Conservation (phyloP, 2,329 filamentous ascomycete genomes). For the Neopestalotiopsis rosae region DNA sequence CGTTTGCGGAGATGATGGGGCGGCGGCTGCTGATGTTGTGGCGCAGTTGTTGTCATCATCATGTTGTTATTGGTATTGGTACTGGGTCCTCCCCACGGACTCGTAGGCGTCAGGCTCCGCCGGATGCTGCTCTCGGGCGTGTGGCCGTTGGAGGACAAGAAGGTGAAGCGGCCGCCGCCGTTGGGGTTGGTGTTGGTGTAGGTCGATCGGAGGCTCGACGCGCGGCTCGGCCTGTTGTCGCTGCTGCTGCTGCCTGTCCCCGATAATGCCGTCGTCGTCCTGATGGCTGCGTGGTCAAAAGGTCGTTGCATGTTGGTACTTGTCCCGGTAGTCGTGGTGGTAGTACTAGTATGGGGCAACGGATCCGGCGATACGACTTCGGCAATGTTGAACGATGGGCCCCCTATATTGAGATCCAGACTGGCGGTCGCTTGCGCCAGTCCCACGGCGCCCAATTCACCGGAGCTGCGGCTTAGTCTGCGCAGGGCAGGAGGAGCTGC, state of each 20-base stretch:
- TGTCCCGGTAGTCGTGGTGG: not conserved
- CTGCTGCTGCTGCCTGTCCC: not conserved
- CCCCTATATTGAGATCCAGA: not conserved
- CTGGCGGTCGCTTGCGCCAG: conserved; percentile 10
- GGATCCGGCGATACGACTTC: not conserved
- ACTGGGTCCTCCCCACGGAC: conserved; percentile 3
- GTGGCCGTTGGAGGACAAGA: conserved; percentile 3
- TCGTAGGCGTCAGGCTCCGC: conserved; percentile 2
- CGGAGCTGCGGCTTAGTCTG: conserved; percentile 6
- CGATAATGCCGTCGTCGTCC: not conserved
- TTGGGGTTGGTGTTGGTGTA: not conserved
- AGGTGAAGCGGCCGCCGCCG: conserved; percentile 13
- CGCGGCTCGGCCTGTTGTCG: not conserved
- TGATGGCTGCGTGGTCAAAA: not conserved
- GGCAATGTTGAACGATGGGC: not conserved
- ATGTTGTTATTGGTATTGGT: no score
- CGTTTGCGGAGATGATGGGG: not conserved
- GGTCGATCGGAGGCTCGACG: not conserved
- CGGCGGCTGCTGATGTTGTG: not conserved
- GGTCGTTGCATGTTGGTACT: not conserved
- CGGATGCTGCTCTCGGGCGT: conserved; percentile 4
- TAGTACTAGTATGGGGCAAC: not conserved
- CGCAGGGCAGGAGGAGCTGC: not conserved
- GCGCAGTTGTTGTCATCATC: no score
- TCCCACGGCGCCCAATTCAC: conserved; percentile 1